Conservation (phyloP, 768 basidiomycete genomes). For the Pleurotus giganteus region DNA sequence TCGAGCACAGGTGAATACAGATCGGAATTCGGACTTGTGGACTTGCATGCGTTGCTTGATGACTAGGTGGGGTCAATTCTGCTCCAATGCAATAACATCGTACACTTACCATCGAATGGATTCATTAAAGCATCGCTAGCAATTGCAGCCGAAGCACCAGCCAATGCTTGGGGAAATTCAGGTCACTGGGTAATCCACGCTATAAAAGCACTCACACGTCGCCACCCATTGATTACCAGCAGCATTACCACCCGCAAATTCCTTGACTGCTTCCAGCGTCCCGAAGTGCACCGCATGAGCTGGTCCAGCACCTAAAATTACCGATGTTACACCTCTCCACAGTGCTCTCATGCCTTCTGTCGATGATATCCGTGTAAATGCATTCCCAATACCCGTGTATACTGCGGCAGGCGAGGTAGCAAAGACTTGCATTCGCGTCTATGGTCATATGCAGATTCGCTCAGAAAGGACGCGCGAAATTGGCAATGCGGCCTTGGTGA, state of each 20-base stretch:
- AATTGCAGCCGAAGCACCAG: slow-evolving; percentile 93
- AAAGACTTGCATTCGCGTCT: slow-evolving; percentile 99
- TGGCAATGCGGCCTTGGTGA: background rate
- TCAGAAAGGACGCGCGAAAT: slow-evolving; percentile 8
- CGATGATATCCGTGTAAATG: slow-evolving; percentile 87
- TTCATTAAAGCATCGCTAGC: slow-evolving; percentile 99
- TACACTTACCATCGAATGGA: slow-evolving; percentile 89
- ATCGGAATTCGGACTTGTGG: slow-evolving; percentile 88
- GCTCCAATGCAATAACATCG: slow-evolving; percentile 12
- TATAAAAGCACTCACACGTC: slow-evolving; percentile 62
- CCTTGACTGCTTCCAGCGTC: slow-evolving; percentile 91
- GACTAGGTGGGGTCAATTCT: slow-evolving; percentile 48
- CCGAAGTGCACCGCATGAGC: slow-evolving; percentile 99
- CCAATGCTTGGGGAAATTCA: slow-evolving; percentile 57
- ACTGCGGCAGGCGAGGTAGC: slow-evolving; percentile 81
- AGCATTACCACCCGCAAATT: slow-evolving; percentile 84
- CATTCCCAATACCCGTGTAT: slow-evolving; percentile 88
- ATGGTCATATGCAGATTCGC: slow-evolving; percentile 3
- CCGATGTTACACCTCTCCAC: slow-evolving; percentile 96
- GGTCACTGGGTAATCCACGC: slow-evolving; percentile 3
- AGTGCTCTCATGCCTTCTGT: slow-evolving; percentile 90
- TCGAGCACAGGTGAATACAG: slow-evolving; percentile 81
- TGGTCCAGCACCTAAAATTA: slow-evolving; percentile 94
- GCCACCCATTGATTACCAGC: slow-evolving; percentile 81
- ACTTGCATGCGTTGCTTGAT: slow-evolving; percentile 99